A percentile compares a stretch with the other conserved stretches of the same genome.
These are phyloP conservation scores for Acanthamoeba culbertsoni DNA, from an alignment of 208 protist species.

Conservation along the genomic window DNA sequence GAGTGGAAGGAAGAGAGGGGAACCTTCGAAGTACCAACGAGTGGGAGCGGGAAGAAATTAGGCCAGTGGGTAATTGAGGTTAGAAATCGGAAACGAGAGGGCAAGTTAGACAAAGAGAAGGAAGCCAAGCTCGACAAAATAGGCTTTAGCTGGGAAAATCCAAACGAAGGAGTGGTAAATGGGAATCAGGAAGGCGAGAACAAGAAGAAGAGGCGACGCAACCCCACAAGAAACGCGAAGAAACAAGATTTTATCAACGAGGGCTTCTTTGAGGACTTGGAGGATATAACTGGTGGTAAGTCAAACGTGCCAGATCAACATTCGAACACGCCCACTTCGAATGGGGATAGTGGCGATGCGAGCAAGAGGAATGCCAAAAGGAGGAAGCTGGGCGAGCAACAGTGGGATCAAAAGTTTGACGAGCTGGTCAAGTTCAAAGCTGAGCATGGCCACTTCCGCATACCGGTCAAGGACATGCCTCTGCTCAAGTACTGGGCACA, in stretches of 20 bases:
- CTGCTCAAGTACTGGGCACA: constrained; percentile 53
- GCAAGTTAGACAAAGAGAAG: not conserved
- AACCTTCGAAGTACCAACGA: not conserved
- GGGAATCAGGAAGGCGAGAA: not conserved
- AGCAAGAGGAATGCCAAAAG: not conserved
- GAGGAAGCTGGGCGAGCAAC: not conserved
- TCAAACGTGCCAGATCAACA: too few relatives aligned
- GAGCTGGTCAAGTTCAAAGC: constrained; percentile 43
- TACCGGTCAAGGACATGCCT: not conserved
- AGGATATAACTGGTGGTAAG: too few relatives aligned
- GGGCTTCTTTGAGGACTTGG: not conserved
- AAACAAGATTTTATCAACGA: not conserved
- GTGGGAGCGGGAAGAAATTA: not conserved
- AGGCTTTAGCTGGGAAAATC: not conserved
- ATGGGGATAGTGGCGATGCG: not conserved
- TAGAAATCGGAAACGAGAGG: not conserved
- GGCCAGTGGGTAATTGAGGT: not conserved
- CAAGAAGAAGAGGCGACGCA: not conserved
- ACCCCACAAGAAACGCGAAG: not conserved
- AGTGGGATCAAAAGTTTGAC: constrained; percentile 30
- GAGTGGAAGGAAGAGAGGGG: not conserved
- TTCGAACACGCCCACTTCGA: not conserved
- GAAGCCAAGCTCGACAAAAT: not conserved
- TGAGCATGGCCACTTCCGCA: constrained; percentile 10
- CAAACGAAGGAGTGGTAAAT: not conserved